phyloP scores from a whole-genome alignment of 2,329 filamentous ascomycete genomes.

The Trichoderma semiorbis region DNA sequence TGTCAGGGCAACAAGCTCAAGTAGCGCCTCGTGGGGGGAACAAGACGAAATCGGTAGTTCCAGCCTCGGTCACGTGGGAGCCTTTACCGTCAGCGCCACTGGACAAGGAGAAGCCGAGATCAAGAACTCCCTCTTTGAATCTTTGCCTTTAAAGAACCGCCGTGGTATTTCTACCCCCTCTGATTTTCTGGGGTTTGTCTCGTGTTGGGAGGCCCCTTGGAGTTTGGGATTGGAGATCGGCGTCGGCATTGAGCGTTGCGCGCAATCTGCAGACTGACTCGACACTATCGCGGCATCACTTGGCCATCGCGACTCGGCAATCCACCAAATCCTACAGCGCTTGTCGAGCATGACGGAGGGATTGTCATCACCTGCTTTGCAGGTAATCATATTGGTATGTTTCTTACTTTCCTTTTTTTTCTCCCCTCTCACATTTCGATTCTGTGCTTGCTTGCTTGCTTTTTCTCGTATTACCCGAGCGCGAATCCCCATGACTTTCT shows the following conservation, averaged over 20 bases:
- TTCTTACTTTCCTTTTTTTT: not conserved
- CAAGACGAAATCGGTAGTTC: not conserved
- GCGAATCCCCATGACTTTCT: not conserved
- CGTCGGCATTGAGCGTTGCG: constrained; percentile 11
- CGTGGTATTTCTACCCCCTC: not conserved
- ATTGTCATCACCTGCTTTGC: constrained; percentile 51
- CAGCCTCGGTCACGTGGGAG: constrained; percentile 12
- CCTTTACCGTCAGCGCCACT: not conserved
- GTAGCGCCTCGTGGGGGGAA: constrained; percentile 3
- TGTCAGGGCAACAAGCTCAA: constrained; percentile 14
- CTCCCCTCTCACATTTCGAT: not conserved
- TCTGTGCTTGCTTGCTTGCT: not conserved
- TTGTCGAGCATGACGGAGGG: constrained; percentile 23
- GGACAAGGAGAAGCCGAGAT: constrained; percentile 5
- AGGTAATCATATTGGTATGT: constrained; percentile 73
- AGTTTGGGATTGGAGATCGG: not conserved
- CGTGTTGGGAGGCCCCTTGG: not conserved
- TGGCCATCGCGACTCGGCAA: constrained; percentile 1
- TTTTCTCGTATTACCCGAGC: not conserved
- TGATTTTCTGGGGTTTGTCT: not conserved
- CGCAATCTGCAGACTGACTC: constrained; percentile 4
- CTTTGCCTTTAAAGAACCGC: not conserved
- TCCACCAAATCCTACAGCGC: not conserved
- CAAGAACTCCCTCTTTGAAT: not conserved
- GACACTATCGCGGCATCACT: not conserved